Base-by-base conservation (phyloP, 495 filamentous ascomycete genomes). In the Pseudoneurospora amorphoporcata region DNA sequence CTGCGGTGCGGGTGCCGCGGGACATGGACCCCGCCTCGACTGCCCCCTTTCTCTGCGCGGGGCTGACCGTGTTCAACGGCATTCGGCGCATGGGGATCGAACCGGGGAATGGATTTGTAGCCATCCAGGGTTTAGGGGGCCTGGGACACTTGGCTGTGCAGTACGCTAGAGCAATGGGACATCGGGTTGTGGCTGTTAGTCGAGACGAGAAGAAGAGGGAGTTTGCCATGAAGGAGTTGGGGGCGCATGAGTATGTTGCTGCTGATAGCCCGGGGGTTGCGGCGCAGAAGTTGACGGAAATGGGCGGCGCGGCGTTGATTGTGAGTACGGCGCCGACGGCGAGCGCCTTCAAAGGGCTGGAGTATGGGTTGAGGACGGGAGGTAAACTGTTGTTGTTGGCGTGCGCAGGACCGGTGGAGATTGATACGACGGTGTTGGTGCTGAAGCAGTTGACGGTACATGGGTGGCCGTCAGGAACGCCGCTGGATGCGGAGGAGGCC, bases 1-100 rank as follows among this genome's bases (percentile, higher is more conserved):
- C 90, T 29, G 87, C 82, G 0, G 88, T 90, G 1, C 82, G 83
- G 35, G 83, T 92, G 70, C 89, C 89, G 8, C 58, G 75, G 8
- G 83, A 89, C 68, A 78, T 86, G 19, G 84, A 89, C 73, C 83
- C 89, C 0, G 88, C 84, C 7, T 79, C 87, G 69, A 86, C 83
- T 39, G 90, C 89, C 0, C 90, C 90, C 0, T 84, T 92, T 12
- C 85, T 92, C 9, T 92, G 90, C 78, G 89, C 90, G 0, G 90
- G 90, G 42, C 85, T 90, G 40, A 91, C 89, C 12, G 88, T 89
- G 37, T 92, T 91, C 84, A 92, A 91, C 80, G 84, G 84, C 4
- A 88, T 92, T 70, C 85, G 90, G 38, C 84, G 87, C 70, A 84
- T 88, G 83, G 81, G 85, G 23, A 82, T 91, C 47, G 78, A 83